phyloP scores from a whole-genome alignment of 225 moss, liverwort and hornwort species.

The Takakia lepidozioides region DNA sequence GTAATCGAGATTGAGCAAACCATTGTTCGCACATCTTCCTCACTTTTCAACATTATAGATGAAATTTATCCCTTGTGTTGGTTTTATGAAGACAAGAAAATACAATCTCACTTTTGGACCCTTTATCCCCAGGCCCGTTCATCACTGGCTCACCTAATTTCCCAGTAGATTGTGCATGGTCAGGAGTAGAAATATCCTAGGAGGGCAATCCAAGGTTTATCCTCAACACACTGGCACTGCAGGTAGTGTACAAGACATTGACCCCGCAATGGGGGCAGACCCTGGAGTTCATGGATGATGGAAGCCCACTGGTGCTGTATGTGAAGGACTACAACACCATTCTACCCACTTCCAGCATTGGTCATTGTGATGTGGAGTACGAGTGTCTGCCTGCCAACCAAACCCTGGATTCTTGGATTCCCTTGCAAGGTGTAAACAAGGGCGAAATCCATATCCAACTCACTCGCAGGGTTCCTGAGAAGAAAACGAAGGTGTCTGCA shows the following conservation, averaged over 20 bases:
- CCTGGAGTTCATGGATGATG: conserved; percentile 82
- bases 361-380: conserved; percentile 87
- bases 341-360: conserved; percentile 80
- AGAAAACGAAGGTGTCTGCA: conserved; percentile 15
- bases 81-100: no score
- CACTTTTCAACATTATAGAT: no score
- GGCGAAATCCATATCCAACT: conserved; percentile 93
- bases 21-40: no score
- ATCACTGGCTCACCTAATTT: no score
- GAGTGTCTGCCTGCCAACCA: conserved; percentile 67
- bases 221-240: conserved; percentile 15
- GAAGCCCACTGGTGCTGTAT: conserved; percentile 77
- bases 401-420: conserved; percentile 75
- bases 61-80: no score
- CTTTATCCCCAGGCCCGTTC: no score
- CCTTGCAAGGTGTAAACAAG: conserved; percentile 70
- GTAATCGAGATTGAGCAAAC: no score
- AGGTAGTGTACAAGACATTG: conserved; percentile 90
- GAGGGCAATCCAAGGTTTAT: no score
- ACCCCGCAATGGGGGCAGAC: conserved; percentile 86
- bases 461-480: conserved; percentile 68
- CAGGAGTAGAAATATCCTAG: no score
- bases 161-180: no score
- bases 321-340: conserved; percentile 94
- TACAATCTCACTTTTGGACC: no score